Evolutionary conservation across 2,329 filamentous ascomycete genomes (phyloP).

Genomic region (Reticulascus tulasneorum): DNA sequence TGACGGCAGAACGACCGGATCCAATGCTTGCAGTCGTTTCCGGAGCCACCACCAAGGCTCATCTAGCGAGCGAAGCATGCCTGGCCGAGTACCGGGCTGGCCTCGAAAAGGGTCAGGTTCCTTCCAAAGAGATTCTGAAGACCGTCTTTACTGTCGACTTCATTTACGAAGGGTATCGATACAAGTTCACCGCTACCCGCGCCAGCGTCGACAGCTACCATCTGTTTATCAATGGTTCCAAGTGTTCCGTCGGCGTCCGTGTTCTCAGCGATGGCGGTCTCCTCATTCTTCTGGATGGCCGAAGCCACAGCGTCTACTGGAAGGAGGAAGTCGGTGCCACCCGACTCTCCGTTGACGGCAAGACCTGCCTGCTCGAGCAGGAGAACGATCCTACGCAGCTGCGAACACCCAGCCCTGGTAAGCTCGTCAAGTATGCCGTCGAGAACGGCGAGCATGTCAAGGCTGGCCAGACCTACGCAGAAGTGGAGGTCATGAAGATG

Average conservation of each 20-base stretch:
- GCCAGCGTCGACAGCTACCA: slow-evolving; percentile 93
- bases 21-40: slow-evolving; percentile 91
- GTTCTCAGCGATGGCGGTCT: slow-evolving; percentile 92
- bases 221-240: slow-evolving; percentile 97
- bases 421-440: slow-evolving; percentile 95
- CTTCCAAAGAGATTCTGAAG: slow-evolving; percentile 93
- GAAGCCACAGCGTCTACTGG: slow-evolving; percentile 99
- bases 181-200: slow-evolving; percentile 96
- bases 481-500: slow-evolving; percentile 99
- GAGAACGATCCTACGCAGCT: slow-evolving; percentile 99
- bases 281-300: slow-evolving; percentile 82
- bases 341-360: slow-evolving; percentile 92
- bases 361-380: slow-evolving; percentile 96
- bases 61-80: slow-evolving; percentile 88
- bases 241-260: slow-evolving; percentile 88
- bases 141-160: slow-evolving; percentile 98
- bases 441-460: slow-evolving; percentile 92
- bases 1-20: slow-evolving; percentile 94
- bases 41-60: slow-evolving; percentile 90
- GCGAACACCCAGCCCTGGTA: slow-evolving; percentile 89
- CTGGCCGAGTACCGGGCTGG: slow-evolving; percentile 82
- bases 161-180: slow-evolving; percentile 94
- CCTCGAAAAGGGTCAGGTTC: slow-evolving; percentile 95
- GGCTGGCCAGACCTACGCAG: slow-evolving; percentile 88
- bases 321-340: slow-evolving; percentile 97